A percentile compares a stretch with the other conserved stretches of the same genome.
phyloP scores from a whole-genome alignment of 2,329 filamentous ascomycete genomes.

The Massarina eburnea region DNA sequence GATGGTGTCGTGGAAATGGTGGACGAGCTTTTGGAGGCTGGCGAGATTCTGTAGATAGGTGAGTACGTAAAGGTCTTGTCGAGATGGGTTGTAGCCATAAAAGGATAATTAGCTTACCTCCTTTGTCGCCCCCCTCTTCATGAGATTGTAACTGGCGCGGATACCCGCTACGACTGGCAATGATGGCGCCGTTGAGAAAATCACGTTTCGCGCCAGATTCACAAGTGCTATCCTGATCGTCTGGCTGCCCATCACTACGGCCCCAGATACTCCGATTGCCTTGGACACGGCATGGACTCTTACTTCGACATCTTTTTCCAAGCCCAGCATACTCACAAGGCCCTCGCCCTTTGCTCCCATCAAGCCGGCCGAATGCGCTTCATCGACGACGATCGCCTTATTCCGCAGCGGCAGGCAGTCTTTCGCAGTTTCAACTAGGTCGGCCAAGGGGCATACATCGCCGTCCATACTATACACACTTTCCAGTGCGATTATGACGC shows the following conservation, averaged over 20 bases:
- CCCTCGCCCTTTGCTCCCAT: constrained; percentile 60
- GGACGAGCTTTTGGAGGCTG: constrained; percentile 7
- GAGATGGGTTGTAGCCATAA: neutral
- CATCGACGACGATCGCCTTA: constrained; percentile 60
- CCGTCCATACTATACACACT: constrained; percentile 77
- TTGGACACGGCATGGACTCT: constrained; percentile 30
- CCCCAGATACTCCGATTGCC: constrained; percentile 24
- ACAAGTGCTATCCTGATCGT: constrained; percentile 9
- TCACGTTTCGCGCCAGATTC: constrained; percentile 21
- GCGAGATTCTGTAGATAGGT: constrained; percentile 6
- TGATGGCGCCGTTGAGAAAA: constrained; percentile 37
- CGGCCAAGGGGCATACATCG: constrained; percentile 64
- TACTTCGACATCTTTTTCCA: constrained; percentile 31
- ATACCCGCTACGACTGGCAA: constrained; percentile 42
- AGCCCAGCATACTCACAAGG: constrained; percentile 46
- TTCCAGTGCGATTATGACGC: constrained; percentile 31
- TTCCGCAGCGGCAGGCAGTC: constrained; percentile 14
- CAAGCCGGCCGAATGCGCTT: constrained; percentile 66
- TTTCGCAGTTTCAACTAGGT: constrained; percentile 61
- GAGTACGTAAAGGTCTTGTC: too few relatives aligned
- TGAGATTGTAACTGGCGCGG: constrained; percentile 30
- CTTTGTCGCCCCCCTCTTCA: constrained; percentile 8
- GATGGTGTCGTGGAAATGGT: constrained; percentile 5
- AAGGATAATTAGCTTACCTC: neutral
- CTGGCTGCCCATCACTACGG: constrained; percentile 23